phyloP scores from a whole-genome alignment of 176 grass and related monocot genomes.

The Hordeum marinum region DNA sequence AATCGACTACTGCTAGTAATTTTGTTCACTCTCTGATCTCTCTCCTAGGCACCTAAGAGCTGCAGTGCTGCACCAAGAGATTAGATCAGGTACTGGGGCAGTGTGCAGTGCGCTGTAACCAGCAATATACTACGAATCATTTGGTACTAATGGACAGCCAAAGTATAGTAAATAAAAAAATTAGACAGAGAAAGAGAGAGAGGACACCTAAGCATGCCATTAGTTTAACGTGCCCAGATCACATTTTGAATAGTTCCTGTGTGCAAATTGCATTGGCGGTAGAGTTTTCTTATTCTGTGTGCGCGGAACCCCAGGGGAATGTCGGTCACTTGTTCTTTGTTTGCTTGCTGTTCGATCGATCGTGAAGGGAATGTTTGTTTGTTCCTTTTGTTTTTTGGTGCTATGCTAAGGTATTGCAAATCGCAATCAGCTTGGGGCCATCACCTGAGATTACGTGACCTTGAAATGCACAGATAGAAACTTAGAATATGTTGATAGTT shows the following conservation, averaged over 20 bases:
- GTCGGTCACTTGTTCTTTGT: conserved; percentile 58
- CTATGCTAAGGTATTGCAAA: conserved; percentile 32
- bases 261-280: conserved; percentile 26
- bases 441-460: conserved; percentile 31
- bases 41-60: neutral
- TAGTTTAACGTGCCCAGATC: conserved; percentile 39
- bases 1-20: neutral
- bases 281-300: conserved; percentile 1
- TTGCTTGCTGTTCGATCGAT: conserved; percentile 38
- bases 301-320: conserved; percentile 42
- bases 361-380: conserved; percentile 37
- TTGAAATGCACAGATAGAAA: conserved; percentile 1
- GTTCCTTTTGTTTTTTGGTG: conserved; percentile 32
- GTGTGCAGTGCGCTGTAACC: conserved; percentile 44
- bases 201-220: conserved; percentile 33
- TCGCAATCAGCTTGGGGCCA: conserved; percentile 42
- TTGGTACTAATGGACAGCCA: conserved; percentile 4
- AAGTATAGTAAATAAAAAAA: conserved; percentile 9
- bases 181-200: neutral
- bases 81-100: conserved; percentile 43
- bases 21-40: neutral
- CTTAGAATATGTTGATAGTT: neutral
- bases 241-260: conserved; percentile 18
- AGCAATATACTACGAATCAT: conserved; percentile 31
- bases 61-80: neutral